These are phyloP conservation scores for Herpetospermum pedunculosum DNA, from an alignment of 306 rosid genomes.

Conservation along the genomic window DNA sequence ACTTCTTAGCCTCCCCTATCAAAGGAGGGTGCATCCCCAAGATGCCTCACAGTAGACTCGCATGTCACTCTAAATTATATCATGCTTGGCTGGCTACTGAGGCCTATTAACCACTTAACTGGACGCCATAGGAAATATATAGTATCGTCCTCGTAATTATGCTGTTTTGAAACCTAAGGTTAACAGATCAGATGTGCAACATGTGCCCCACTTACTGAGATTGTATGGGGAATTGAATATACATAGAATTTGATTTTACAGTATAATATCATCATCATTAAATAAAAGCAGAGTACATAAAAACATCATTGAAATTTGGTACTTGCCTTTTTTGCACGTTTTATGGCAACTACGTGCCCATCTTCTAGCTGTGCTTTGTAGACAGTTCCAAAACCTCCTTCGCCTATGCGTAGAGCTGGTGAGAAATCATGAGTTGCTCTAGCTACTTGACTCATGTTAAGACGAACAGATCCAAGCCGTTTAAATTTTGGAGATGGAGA, in stretches of 20 bases:
- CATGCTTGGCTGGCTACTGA: not conserved
- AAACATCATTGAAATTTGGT: not conserved
- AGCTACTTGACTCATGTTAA: slow-evolving; percentile 53
- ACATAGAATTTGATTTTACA: not conserved
- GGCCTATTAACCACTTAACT: not conserved
- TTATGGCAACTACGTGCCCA: slow-evolving; percentile 67
- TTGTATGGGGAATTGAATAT: not conserved
- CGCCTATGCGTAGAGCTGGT: slow-evolving; percentile 56
- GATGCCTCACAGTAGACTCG: not conserved
- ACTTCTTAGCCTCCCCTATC: not conserved
- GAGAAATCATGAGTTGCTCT: slow-evolving; percentile 84
- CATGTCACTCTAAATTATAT: not conserved
- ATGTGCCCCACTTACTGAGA: not conserved
- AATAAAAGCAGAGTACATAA: slow-evolving; percentile 5
- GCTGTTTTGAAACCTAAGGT: not conserved
- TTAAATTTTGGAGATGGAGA: slow-evolving; percentile 59
- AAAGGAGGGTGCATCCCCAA: not conserved
- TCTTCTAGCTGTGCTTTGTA: slow-evolving; percentile 75
- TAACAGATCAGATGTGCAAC: not conserved
- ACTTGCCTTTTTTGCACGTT: slow-evolving; percentile 81
- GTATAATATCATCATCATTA: not conserved
- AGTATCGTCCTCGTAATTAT: not conserved
- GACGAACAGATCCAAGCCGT: slow-evolving; percentile 66
- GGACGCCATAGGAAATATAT: not conserved
- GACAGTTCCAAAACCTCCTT: slow-evolving; percentile 95